Evolutionary conservation across 2,329 filamentous ascomycete genomes (phyloP).

Genomic region (Fonsecaea erecta): DNA sequence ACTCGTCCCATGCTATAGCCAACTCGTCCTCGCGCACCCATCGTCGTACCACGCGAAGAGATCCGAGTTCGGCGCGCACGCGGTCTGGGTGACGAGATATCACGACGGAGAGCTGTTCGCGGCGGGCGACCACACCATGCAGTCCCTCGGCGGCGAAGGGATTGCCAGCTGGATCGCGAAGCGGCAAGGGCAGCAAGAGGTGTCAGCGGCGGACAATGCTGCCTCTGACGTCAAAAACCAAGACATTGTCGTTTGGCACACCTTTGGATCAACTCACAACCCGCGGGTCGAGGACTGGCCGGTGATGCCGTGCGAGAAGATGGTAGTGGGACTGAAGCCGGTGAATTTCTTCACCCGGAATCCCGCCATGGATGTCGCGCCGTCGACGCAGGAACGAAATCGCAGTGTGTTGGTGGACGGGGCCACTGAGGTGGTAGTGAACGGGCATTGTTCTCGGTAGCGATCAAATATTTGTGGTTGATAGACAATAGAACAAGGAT

Average conservation of each 20-base stretch:
- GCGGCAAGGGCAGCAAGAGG: slow-evolving; percentile 44
- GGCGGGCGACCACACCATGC: slow-evolving; percentile 61
- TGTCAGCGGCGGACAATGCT: slow-evolving; percentile 35
- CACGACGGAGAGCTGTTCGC: slow-evolving; percentile 58
- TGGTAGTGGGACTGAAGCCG: slow-evolving; percentile 39
- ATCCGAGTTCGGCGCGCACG: slow-evolving; percentile 61
- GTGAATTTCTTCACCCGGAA: slow-evolving; percentile 41
- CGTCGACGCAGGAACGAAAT: slow-evolving; percentile 32
- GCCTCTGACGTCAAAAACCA: slow-evolving; percentile 43
- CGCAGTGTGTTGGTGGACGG: slow-evolving; percentile 32
- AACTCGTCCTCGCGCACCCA: slow-evolving; percentile 61
- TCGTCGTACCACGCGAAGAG: slow-evolving; percentile 57
- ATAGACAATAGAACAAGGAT: not conserved
- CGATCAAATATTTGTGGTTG: too few species aligned
- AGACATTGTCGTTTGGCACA: slow-evolving; percentile 52
- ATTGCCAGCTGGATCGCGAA: slow-evolving; percentile 53
- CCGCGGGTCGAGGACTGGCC: slow-evolving; percentile 53
- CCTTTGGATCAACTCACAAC: slow-evolving; percentile 53
- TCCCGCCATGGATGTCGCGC: slow-evolving; percentile 38
- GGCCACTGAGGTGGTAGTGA: not conserved
- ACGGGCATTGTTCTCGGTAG: slow-evolving; percentile 18
- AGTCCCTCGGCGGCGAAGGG: slow-evolving; percentile 55
- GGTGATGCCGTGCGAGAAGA: slow-evolving; percentile 45
- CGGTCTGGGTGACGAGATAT: slow-evolving; percentile 61
- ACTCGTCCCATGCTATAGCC: slow-evolving; percentile 60